Percentiles rank a stretch among this genome's conserved stretches.
phyloP scores from a whole-genome alignment of 805 yeast species.

The Tanozyma kutaoensis region DNA sequence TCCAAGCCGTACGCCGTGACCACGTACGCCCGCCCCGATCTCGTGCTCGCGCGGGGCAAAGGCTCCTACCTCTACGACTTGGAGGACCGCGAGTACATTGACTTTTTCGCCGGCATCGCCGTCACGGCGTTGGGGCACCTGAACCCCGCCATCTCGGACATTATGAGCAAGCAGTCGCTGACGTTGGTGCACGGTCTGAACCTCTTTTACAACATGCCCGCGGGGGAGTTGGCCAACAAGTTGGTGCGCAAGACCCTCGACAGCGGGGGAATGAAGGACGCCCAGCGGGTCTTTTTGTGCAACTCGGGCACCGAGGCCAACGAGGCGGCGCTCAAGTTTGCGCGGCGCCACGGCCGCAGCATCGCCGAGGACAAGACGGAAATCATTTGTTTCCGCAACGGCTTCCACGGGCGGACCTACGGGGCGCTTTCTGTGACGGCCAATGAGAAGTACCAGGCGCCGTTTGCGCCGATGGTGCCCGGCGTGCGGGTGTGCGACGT shows the following conservation, averaged over 20 bases:
- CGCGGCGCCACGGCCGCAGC: conserved; percentile 65
- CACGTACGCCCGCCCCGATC: conserved; percentile 67
- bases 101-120: conserved; percentile 93
- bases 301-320: conserved; percentile 51
- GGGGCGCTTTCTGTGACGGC: conserved; percentile 91
- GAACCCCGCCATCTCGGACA: conserved; percentile 57
- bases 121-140: conserved; percentile 93
- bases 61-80: conserved; percentile 77
- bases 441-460: conserved; percentile 84
- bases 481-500: conserved; percentile 62
- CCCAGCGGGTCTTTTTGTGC: conserved; percentile 56
- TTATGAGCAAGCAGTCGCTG: conserved; percentile 58
- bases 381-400: conserved; percentile 73
- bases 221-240: conserved; percentile 64
- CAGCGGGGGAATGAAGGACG: conserved; percentile 72
- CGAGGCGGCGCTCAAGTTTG: conserved; percentile 49
- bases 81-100: conserved; percentile 67
- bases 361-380: conserved; percentile 48
- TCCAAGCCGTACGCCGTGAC: conserved; percentile 50
- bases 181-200: conserved; percentile 78
- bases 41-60: conserved; percentile 67
- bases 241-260: conserved; percentile 55
- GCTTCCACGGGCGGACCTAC: conserved; percentile 93
- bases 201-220: conserved; percentile 71
- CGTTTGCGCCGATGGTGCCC: conserved; percentile 86